Percentiles rank a stretch among this genome's conserved stretches.
Conservation (phyloP, 2,329 filamentous ascomycete genomes). For the Penicillium brevicompactum region DNA sequence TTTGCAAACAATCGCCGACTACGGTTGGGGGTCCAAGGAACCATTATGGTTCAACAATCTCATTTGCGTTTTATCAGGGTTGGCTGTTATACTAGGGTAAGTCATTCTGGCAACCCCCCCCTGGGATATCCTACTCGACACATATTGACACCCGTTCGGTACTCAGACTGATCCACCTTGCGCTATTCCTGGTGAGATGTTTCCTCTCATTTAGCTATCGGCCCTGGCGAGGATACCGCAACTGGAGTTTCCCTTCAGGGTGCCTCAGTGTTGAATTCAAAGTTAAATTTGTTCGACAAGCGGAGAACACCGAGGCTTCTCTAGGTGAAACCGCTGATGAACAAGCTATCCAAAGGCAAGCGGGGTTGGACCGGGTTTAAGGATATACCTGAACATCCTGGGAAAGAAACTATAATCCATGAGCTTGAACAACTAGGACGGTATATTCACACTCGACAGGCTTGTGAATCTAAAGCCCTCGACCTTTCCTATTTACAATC, state of each 20-base stretch:
- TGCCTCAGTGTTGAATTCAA: not conserved
- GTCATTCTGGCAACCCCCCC: not conserved
- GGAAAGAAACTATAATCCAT: no score
- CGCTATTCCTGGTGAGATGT: not conserved
- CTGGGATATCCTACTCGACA: not conserved
- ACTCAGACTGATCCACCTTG: not conserved
- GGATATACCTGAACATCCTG: no score
- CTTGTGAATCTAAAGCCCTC: no score
- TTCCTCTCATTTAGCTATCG: not conserved
- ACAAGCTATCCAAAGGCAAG: no score
- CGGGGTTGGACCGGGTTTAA: no score
- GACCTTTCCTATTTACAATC: no score
- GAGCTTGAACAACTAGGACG: no score
- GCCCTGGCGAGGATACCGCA: not conserved
- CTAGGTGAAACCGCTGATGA: not conserved
- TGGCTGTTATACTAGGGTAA: not conserved
- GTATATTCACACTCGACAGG: no score
- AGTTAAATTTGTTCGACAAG: not conserved
- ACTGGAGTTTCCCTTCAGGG: not conserved
- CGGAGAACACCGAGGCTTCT: not conserved
- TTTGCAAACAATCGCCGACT: not conserved
- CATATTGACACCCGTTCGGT: not conserved
- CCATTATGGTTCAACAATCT: not conserved
- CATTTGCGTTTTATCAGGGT: not conserved
- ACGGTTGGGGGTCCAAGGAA: not conserved